A percentile compares a stretch with the other conserved stretches of the same genome.
Evolutionary conservation across 2,329 filamentous ascomycete genomes (phyloP).

Genomic region (Blastomyces gilchristii): DNA sequence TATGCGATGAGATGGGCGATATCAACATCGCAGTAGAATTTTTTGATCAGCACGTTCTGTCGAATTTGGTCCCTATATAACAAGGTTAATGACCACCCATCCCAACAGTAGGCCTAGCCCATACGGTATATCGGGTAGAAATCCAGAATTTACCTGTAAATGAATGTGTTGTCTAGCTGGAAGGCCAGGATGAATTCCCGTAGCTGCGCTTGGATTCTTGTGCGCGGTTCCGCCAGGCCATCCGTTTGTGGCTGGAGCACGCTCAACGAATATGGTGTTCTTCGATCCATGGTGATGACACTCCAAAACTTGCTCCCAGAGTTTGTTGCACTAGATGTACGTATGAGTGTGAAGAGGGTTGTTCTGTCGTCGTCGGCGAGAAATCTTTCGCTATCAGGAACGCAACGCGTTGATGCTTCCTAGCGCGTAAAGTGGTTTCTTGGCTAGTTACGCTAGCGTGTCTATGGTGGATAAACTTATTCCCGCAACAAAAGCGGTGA

Average conservation of each 20-base stretch:
- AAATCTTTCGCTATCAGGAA: conserved; percentile 12
- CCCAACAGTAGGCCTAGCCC: neutral
- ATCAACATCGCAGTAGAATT: conserved; percentile 93
- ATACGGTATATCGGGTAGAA: neutral
- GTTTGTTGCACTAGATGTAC: conserved; percentile 12
- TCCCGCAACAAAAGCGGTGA: conserved; percentile 2
- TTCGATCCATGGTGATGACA: conserved; percentile 59
- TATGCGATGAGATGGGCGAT: conserved; percentile 92
- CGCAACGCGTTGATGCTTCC: conserved; percentile 26
- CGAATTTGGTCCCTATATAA: conserved; percentile 72
- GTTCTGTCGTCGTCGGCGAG: neutral
- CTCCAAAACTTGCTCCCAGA: conserved; percentile 12
- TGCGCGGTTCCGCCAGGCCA: conserved; percentile 57
- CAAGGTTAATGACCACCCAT: conserved; percentile 8
- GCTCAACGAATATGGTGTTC: conserved; percentile 75
- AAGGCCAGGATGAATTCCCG: conserved; percentile 90
- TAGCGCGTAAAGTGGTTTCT: conserved; percentile 34
- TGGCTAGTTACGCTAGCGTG: conserved; percentile 8
- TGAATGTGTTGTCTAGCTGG: conserved; percentile 83
- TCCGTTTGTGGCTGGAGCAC: conserved; percentile 61
- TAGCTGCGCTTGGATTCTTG: conserved; percentile 66
- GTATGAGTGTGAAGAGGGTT: conserved; percentile 10
- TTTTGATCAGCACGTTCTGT: conserved; percentile 88
- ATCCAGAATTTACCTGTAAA: conserved; percentile 61
- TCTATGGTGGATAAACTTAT: conserved; percentile 4